These are phyloP conservation scores for Thelonectria discophora DNA, from an alignment of 2,329 filamentous ascomycete species.

Conservation along the genomic window DNA sequence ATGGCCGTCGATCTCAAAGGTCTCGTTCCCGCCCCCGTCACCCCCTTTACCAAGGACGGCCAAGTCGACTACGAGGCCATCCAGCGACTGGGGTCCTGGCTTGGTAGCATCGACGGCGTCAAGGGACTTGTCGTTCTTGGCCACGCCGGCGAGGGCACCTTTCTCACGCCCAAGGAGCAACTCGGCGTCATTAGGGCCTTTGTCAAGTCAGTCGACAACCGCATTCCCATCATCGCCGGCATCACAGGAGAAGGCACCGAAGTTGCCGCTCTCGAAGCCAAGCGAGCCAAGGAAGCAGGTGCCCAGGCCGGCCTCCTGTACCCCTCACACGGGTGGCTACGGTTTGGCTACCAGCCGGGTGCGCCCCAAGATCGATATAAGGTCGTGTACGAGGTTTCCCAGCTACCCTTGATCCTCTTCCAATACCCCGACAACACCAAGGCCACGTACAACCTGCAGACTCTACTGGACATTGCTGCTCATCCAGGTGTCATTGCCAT, in stretches of 20 bases:
- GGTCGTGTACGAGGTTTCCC: conserved; percentile 58
- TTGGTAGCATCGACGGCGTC: conserved; percentile 59
- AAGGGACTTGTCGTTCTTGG: conserved; percentile 63
- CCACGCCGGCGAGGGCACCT: conserved; percentile 64
- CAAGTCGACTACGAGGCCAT: conserved; percentile 61
- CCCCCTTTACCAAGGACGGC: conserved; percentile 59
- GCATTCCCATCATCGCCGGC: conserved; percentile 61
- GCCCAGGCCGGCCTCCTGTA: conserved; percentile 61
- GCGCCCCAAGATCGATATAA: conserved; percentile 62
- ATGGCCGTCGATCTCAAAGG: conserved; percentile 57
- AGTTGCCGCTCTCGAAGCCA: conserved; percentile 60
- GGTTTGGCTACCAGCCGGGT: conserved; percentile 63
- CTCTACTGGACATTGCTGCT: conserved; percentile 61
- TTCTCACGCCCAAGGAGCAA: conserved; percentile 60
- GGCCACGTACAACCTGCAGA: conserved; percentile 60
- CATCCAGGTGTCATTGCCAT: conserved; percentile 63
- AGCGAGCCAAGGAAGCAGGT: conserved; percentile 60
- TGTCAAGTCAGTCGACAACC: conserved; percentile 59
- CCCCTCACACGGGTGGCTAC: conserved; percentile 62
- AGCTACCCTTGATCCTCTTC: conserved; percentile 61
- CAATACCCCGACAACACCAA: conserved; percentile 64
- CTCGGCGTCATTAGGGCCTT: conserved; percentile 60
- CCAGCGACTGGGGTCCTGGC: conserved; percentile 62
- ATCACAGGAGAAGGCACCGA: conserved; percentile 63
- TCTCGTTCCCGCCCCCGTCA: conserved; percentile 61